Evolutionary conservation across 768 basidiomycete species (phyloP).

Genomic region (Boletus pseudopeckii): DNA sequence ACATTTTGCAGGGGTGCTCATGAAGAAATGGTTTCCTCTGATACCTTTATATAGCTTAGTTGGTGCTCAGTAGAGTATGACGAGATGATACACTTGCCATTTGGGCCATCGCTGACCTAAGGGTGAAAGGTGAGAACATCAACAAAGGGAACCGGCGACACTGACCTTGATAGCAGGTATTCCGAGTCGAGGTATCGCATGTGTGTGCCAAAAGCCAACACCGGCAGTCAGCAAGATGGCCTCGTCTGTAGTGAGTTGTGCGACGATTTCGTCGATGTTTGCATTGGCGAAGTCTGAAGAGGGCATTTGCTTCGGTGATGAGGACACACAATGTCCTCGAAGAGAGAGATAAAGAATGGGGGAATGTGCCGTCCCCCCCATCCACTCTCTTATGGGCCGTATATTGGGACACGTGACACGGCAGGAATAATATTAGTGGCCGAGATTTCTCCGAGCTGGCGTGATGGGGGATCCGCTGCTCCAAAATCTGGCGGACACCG

Average conservation of each 20-base stretch:
- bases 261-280: slow-evolving; percentile 56
- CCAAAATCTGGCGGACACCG: not conserved
- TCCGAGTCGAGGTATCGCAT: slow-evolving; percentile 58
- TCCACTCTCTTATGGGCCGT: slow-evolving; percentile 4
- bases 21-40: slow-evolving; percentile 74
- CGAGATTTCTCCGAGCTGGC: slow-evolving; percentile 12
- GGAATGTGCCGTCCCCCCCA: not conserved
- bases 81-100: slow-evolving; percentile 42
- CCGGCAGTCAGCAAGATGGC: slow-evolving; percentile 70
- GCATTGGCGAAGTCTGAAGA: slow-evolving; percentile 69
- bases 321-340: not conserved
- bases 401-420: slow-evolving; percentile 18
- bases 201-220: slow-evolving; percentile 77
- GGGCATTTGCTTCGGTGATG: slow-evolving; percentile 40
- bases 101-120: slow-evolving; percentile 77
- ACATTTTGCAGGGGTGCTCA: slow-evolving; percentile 78
- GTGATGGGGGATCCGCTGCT: not conserved
- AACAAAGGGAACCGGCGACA: slow-evolving; percentile 1
- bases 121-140: not conserved
- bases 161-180: slow-evolving; percentile 66
- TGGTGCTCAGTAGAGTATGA: not conserved
- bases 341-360: slow-evolving; percentile 8
- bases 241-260: slow-evolving; percentile 69
- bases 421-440: not conserved
- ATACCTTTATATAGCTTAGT: slow-evolving; percentile 33